Base-by-base conservation (phyloP, 1,284 basidiomycete species). In the Hemileia vastatrix region DNA sequence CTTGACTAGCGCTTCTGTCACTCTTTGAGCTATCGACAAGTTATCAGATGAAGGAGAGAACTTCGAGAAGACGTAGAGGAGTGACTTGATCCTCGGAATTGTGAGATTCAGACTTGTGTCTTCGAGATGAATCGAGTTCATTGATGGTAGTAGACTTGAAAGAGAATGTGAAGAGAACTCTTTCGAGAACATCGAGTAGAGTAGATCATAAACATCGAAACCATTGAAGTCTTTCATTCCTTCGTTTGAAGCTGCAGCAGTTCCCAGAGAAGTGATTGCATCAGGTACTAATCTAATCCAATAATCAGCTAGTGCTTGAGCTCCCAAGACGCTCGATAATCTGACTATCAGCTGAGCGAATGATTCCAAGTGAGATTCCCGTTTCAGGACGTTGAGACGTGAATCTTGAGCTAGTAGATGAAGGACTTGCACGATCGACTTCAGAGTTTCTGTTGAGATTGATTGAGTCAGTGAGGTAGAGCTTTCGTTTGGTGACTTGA, bases 361-460 rank as follows among this genome's bases (percentile, higher is more conserved):
- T 11, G 36, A 9, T 40, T 40, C 36, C 15, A 40, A 15, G 15
- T 40, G 36, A 40, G 36, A 40, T 11, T 40, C 36, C 8, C 36
- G 36, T 40, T 40, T 40, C 36, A 40, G 15, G 8, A 40, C 8
- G 31, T 68, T 67, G 32, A 67, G 63, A 11, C 47, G 63, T 5
- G 64, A 60, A 32, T 72, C 69, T 32, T 67, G 65, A 21, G 69
- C 68, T 24, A 67, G 63, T 32, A 72, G 61, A 56, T 72, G 70
- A 21, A 72, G 64, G n/a, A 48, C 54, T 19, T 55, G 15, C 6
- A 65, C 56, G 8, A 67, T 40, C 36, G 36, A 40, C 15, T 40
- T 40, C 9, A 40, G 36, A 40, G 11, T 40, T 40, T 15, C 36
- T 40, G 36, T 40, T 15, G 36, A 40, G 8, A 40, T 40, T 15